Evolutionary conservation across 768 basidiomycete species (phyloP), one percentile per base, ranked within the genome.

Genomic region (Vararia minispora): DNA sequence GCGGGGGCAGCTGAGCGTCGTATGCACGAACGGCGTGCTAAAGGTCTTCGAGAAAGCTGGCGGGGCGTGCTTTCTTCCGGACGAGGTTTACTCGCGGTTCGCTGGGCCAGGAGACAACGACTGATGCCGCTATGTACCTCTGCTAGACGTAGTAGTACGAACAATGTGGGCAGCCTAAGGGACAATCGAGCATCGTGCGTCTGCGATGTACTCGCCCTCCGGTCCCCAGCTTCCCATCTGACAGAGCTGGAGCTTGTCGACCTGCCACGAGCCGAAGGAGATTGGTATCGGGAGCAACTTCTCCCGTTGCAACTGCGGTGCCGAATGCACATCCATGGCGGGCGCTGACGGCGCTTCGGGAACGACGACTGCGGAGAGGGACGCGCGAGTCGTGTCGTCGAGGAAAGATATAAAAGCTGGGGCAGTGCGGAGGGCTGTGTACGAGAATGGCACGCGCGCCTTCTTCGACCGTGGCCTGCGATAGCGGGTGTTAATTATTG

Each of bases 151-250:
- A n/a, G n/a, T n/a, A n/a, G n/a, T n/a, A n/a, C n/a, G n/a, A n/a
- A n/a, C n/a, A n/a, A n/a, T n/a, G n/a, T n/a, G n/a, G n/a, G n/a
- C n/a, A n/a, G n/a, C n/a, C n/a, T n/a, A n/a, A n/a, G n/a, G n/a
- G n/a, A n/a, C n/a, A n/a, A n/a, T n/a, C n/a, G n/a, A n/a, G 16
- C 40, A 42, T 14, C 49, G 48, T 9, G 42, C 58, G 8, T 57
- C 59, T 5, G 48, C 50, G 13, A 75, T 64, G 48, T 83, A 85
- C 52, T 74, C 77, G 11, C 73, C 76, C 42, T 77, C 65, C 0
- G 62, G 62, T 0, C 73, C 78, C 46, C 66, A 66, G 46, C 79
- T 80, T 0, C 81, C 78, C 81, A 84, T 81, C 30, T 66, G 61
- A 60, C 79, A 84, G 23, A 84, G 60, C 52, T 83, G 73, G 9